Percentiles rank a stretch among this genome's conserved stretches.
Conservation (phyloP, 108 stramenopile genomes). For the Cylindrotheca fusiformis region DNA sequence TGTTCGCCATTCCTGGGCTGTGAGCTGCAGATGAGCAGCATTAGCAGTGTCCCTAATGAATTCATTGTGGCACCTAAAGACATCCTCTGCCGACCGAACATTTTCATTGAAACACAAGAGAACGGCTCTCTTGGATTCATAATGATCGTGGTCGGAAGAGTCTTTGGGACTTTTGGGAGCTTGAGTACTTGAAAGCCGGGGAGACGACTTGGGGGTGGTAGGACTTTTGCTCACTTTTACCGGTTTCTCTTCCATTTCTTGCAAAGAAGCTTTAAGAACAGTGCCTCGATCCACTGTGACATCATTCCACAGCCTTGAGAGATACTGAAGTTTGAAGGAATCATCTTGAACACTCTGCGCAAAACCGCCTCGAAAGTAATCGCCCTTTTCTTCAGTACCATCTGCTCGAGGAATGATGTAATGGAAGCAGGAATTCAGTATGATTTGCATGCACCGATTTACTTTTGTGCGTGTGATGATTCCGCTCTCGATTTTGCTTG, state of each 20-base stretch:
- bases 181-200: slow-evolving; percentile 14
- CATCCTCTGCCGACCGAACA: slow-evolving; percentile 80
- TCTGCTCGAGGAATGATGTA: slow-evolving; percentile 86
- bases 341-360: slow-evolving; percentile 49
- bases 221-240: background rate
- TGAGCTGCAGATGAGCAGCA: slow-evolving; percentile 63
- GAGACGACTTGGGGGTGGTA: slow-evolving; percentile 21
- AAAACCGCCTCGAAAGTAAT: slow-evolving; percentile 56
- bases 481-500: slow-evolving; percentile 69
- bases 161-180: slow-evolving; percentile 17
- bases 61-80: slow-evolving; percentile 87
- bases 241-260: slow-evolving; percentile 17
- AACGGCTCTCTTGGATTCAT: slow-evolving; percentile 67
- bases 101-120: slow-evolving; percentile 90
- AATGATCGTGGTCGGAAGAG: slow-evolving; percentile 39
- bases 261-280: slow-evolving; percentile 30
- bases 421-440: slow-evolving; percentile 89
- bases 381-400: slow-evolving; percentile 82
- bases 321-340: slow-evolving; percentile 43
- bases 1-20: slow-evolving; percentile 74
- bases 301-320: slow-evolving; percentile 76
- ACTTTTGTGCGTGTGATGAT: slow-evolving; percentile 86
- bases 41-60: slow-evolving; percentile 87
- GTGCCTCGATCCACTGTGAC: slow-evolving; percentile 34
- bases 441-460: slow-evolving; percentile 91